Conservation (phyloP, 2,329 filamentous ascomycete species). For the Lachnellula hyalina region DNA sequence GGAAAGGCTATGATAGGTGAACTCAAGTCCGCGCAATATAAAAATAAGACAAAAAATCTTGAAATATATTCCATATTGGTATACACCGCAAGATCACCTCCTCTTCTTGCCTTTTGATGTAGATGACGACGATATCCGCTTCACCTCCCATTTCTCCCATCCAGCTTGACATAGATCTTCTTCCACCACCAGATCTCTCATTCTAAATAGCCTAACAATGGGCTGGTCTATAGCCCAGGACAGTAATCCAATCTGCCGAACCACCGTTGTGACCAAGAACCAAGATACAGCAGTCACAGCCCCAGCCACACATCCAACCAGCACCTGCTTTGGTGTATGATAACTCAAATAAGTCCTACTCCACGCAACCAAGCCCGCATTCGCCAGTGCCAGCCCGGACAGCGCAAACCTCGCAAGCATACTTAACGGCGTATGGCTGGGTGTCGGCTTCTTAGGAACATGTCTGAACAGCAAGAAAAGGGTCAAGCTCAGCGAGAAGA, state of each 20-base stretch:
- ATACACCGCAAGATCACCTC: slow-evolving; percentile 11
- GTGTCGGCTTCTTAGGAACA: slow-evolving; percentile 44
- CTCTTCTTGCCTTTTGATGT: slow-evolving; percentile 26
- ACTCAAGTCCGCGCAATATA: too few relatives aligned
- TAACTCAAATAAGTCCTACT: slow-evolving; percentile 90
- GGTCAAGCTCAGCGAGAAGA: slow-evolving; percentile 78
- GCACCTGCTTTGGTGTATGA: slow-evolving; percentile 81
- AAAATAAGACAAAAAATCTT: too few relatives aligned
- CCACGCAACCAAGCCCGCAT: slow-evolving; percentile 66
- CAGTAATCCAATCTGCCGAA: slow-evolving; percentile 64
- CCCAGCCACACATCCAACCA: slow-evolving; percentile 72
- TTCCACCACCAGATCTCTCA: slow-evolving; percentile 78
- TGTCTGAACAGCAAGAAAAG: slow-evolving; percentile 84
- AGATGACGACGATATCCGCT: slow-evolving; percentile 31
- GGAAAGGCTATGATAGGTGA: too few relatives aligned
- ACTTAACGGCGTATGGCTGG: slow-evolving; percentile 50
- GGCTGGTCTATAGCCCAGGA: slow-evolving; percentile 65
- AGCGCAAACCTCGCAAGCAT: slow-evolving; percentile 52
- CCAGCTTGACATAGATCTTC: slow-evolving; percentile 89
- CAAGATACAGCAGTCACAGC: slow-evolving; percentile 66
- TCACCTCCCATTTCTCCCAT: slow-evolving; percentile 81
- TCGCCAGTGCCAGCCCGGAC: slow-evolving; percentile 51
- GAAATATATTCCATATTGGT: background rate
- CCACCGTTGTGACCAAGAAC: slow-evolving; percentile 66
- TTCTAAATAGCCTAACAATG: slow-evolving; percentile 59